Evolutionary conservation across 139 green algal genomes (phyloP), one percentile per base, ranked within the genome.

Genomic region (Chlamydomonas eustigma): DNA sequence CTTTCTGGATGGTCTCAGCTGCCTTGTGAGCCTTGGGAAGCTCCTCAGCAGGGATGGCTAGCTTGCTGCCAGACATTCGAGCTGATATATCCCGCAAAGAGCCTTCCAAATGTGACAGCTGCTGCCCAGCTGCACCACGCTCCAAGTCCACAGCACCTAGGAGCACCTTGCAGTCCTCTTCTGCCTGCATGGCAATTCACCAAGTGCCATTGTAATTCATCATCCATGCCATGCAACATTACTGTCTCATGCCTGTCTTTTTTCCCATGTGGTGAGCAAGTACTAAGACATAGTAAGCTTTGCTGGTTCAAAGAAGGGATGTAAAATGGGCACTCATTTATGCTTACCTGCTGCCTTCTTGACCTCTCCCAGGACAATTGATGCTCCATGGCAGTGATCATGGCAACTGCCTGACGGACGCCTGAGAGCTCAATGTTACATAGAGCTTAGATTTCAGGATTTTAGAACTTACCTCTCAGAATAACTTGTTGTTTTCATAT

Each of bases 131-230:
- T 38, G 73, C 51, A 2, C 28, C 25, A 37, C 51, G 52, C 51
- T 44, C 73, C 2, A 63, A 5, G 4, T 68, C 50, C 6, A 76
- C 66, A 22, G 80, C 80, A n/a, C 37, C 76, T 67, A 85, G 80
- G 52, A 85, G 76, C 72, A 85, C 80, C 52, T 82, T 82, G 73
- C 76, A 78, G 52, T 85, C 80, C 39, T 85, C 80, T 68, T 85
- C 80, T 1, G 80, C 80, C 80, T 85, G 51, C 2, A 64, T 30
- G 39, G 35, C 6, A 4, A 8, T 37, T 28, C 44, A 58, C 12
- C 12, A 58, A 28, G 44, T 58, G 44, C 44, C 12, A 22, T n/a
- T n/a, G 44, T 22, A 58, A 22, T 12, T 58, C 22, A 28, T 58
- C 44, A 58, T 58, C 12, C 22, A 22, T 12, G 22, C 44, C 22